Evolutionary conservation across 176 grass and related monocot species (phyloP).

Genomic region (Triticum turgidum): DNA sequence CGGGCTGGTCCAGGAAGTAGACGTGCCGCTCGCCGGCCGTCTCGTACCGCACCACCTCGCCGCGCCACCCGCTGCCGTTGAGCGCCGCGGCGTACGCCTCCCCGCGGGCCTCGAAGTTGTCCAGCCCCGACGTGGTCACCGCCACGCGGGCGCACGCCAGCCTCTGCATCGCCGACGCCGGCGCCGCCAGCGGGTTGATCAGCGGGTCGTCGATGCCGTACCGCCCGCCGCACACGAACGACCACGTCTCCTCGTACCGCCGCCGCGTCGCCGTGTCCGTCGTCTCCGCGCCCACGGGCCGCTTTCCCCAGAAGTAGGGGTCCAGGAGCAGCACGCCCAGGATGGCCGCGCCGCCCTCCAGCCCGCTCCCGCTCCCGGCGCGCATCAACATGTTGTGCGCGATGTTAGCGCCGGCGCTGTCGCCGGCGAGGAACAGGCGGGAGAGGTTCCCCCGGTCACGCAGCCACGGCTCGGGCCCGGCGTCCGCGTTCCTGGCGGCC

Average conservation of each 20-base stretch:
- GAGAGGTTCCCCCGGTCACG: slow-evolving; percentile 45
- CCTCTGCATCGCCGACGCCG: slow-evolving; percentile 12
- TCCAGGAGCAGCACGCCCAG: slow-evolving; percentile 55
- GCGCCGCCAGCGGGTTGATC: slow-evolving; percentile 56
- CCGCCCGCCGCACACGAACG: slow-evolving; percentile 47
- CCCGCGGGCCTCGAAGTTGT: slow-evolving; percentile 53
- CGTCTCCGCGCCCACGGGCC: slow-evolving; percentile 61
- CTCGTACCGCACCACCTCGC: slow-evolving; percentile 54
- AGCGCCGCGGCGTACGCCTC: slow-evolving; percentile 57
- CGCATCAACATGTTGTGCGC: slow-evolving; percentile 54
- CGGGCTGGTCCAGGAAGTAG: slow-evolving; percentile 53
- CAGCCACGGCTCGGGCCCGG: slow-evolving; percentile 64
- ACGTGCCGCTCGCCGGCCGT: slow-evolving; percentile 61
- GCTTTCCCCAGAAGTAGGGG: slow-evolving; percentile 74
- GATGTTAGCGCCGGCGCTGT: slow-evolving; percentile 83
- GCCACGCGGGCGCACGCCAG: slow-evolving; percentile 48
- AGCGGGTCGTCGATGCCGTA: slow-evolving; percentile 62
- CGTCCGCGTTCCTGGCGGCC: slow-evolving; percentile 33
- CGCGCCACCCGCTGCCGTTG: slow-evolving; percentile 54
- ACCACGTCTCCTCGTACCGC: slow-evolving; percentile 62
- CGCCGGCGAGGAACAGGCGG: slow-evolving; percentile 62
- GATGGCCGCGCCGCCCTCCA: slow-evolving; percentile 37
- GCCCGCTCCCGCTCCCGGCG: neutral
- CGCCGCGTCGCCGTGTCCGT: slow-evolving; percentile 38
- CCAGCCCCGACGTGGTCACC: slow-evolving; percentile 48